Percentiles rank a stretch among this genome's conserved stretches.
These are phyloP conservation scores for Metschnikowia lochheadii DNA, from an alignment of 805 yeast species.

Conservation along the genomic window DNA sequence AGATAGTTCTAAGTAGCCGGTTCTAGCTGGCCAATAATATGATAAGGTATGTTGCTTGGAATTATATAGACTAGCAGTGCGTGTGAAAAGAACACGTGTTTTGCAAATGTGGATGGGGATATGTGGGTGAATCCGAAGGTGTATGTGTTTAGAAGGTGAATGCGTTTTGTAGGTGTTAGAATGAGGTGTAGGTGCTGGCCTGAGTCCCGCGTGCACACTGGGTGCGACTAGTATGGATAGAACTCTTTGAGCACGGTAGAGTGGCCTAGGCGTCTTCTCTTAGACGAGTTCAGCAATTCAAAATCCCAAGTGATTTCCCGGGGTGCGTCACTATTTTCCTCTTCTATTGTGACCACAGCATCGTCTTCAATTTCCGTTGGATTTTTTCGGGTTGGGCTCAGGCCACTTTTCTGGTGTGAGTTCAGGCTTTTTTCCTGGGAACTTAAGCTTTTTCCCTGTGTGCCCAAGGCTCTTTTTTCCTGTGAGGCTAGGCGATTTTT, in stretches of 20 bases:
- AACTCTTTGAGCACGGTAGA: not conserved
- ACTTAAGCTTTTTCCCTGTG: not conserved
- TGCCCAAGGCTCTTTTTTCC: not conserved
- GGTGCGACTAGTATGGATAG: not conserved
- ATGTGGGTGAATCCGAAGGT: too few relatives aligned
- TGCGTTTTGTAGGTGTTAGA: not conserved
- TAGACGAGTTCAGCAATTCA: not conserved
- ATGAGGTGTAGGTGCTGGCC: not conserved
- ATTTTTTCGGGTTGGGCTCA: too few relatives aligned
- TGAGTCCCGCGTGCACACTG: constrained; percentile 1
- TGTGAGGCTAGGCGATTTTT: not conserved
- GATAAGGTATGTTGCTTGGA: not conserved
- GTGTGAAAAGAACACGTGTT: not conserved
- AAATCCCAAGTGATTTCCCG: not conserved
- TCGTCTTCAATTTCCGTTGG: not conserved
- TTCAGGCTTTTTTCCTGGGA: not conserved
- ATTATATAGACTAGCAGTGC: not conserved
- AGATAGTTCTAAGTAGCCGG: not conserved
- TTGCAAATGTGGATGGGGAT: too few relatives aligned
- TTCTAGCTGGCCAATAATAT: not conserved
- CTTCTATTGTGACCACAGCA: not conserved
- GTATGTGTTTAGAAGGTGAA: not conserved
- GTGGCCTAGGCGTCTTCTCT: not conserved
- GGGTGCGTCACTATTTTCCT: not conserved
- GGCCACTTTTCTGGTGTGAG: too few relatives aligned